Evolutionary conservation across 2,329 filamentous ascomycete genomes (phyloP).

Genomic region (Colletotrichum abscissum): DNA sequence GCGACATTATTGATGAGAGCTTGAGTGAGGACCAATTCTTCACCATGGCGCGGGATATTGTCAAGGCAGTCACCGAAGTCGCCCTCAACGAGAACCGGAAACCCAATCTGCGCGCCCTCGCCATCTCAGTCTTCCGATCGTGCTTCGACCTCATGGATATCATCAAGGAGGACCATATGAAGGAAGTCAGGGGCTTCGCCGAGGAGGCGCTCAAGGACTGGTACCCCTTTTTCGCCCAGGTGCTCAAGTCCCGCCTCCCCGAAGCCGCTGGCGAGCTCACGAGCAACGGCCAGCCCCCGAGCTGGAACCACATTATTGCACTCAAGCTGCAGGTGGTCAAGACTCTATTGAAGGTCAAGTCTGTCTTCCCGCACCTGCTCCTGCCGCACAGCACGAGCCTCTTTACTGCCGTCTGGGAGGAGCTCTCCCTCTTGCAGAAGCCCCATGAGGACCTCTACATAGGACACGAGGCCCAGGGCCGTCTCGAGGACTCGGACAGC

Average conservation of each 20-base stretch:
- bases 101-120: constrained; percentile 81
- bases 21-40: constrained; percentile 97
- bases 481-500: constrained; percentile 88
- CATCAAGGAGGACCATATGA: constrained; percentile 92
- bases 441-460: constrained; percentile 89
- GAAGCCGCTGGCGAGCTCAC: constrained; percentile 65
- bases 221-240: constrained; percentile 88
- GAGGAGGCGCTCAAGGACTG: constrained; percentile 86
- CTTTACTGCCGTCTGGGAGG: constrained; percentile 91
- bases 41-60: constrained; percentile 84
- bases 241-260: constrained; percentile 81
- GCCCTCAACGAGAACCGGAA: constrained; percentile 81
- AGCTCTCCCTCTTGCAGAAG: constrained; percentile 78
- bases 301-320: constrained; percentile 84
- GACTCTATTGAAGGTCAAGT: constrained; percentile 88
- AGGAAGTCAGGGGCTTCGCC: constrained; percentile 87
- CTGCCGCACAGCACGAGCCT: constrained; percentile 84
- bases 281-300: constrained; percentile 65
- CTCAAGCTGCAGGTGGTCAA: constrained; percentile 94
- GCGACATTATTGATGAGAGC: constrained; percentile 91
- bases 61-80: constrained; percentile 85
- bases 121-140: constrained; percentile 88
- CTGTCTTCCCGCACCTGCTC: constrained; percentile 84
- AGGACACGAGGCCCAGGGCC: constrained; percentile 84
- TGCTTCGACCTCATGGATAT: constrained; percentile 98